Percentiles rank a stretch among this genome's conserved stretches.
Conservation (phyloP, 768 basidiomycete genomes). For the Kondoa malvinella region DNA sequence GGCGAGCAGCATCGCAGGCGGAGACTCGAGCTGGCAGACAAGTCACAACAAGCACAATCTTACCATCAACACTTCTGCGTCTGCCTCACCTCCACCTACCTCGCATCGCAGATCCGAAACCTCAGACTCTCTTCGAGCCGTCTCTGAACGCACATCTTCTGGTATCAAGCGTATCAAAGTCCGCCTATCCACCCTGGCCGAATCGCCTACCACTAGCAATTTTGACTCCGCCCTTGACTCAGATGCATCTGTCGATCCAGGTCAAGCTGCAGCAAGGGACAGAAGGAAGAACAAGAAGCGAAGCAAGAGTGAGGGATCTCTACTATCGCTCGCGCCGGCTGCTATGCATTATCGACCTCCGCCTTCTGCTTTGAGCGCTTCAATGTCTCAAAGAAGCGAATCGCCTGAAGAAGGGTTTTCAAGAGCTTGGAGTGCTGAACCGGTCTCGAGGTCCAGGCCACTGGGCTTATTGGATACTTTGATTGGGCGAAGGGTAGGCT, state of each 20-base stretch:
- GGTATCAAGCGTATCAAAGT: background rate
- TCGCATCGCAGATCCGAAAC: background rate
- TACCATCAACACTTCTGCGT: background rate
- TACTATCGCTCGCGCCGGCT: background rate
- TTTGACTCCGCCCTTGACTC: background rate
- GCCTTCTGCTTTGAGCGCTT: background rate
- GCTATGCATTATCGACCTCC: background rate
- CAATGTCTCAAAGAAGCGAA: background rate
- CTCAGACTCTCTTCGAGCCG: background rate
- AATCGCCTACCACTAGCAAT: background rate
- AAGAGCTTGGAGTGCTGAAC: background rate
- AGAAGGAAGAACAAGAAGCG: background rate
- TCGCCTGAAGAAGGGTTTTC: background rate
- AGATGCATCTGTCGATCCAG: background rate
- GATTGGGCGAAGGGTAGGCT: background rate
- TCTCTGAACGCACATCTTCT: background rate
- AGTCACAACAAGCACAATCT: background rate
- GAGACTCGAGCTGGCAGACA: slow-evolving; percentile 4
- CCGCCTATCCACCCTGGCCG: background rate
- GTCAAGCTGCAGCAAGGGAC: background rate
- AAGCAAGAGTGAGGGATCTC: slow-evolving; percentile 1
- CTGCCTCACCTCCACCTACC: background rate
- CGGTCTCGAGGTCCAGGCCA: background rate
- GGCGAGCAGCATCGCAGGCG: slow-evolving; percentile 10
- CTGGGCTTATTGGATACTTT: background rate